Evolutionary conservation across 768 basidiomycete species (phyloP), one percentile per base, ranked within the genome.

Genomic region (Psilocybe subaeruginosa): DNA sequence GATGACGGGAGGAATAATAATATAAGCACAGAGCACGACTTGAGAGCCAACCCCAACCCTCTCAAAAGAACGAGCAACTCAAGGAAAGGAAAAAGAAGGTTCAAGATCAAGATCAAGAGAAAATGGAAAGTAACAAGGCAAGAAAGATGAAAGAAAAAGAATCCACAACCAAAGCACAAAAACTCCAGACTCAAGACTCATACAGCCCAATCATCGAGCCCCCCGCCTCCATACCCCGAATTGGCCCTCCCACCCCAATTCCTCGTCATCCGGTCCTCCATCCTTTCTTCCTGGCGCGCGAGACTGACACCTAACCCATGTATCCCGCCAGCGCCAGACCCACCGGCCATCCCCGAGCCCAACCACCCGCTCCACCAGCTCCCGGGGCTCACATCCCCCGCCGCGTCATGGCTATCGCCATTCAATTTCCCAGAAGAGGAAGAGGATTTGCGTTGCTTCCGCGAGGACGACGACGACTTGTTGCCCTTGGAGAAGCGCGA

Each of bases 151-250:
- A 55, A 41, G 33, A 7, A 35, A 35, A 35, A 35, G 33, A 11
- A 35, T 7, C 29, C 29, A 8, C 50, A 37, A 9, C 9, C 3
- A n/a, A 33, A 37, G 19, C 16, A 54, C 16, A 37, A 17, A 19
- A 54, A 54, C 12, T 9, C 52, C 9, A 46, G 11, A 8, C 4
- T n/a, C 14, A 45, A 16, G 30, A 33, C 14, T 55, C 41, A 55
- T 43, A 55, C 54, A 30, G 80, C 79, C 87, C 87, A 88, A 35
- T 88, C 88, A 64, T 86, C 87, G 58, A 77, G 59, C 11, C 73
- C 75, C 43, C 73, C 75, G 43, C 72, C 68, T 50, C 75, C 75
- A 67, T 70, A 74, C 19, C 74, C 72, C 37, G 64, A 58, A 37
- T 73, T 62, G 78, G 75, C 66, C 65, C 77, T 66, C 66, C 76